These are phyloP conservation scores for Closterium sp. DNA, from an alignment of 139 green algal genomes.

Conservation along the genomic window DNA sequence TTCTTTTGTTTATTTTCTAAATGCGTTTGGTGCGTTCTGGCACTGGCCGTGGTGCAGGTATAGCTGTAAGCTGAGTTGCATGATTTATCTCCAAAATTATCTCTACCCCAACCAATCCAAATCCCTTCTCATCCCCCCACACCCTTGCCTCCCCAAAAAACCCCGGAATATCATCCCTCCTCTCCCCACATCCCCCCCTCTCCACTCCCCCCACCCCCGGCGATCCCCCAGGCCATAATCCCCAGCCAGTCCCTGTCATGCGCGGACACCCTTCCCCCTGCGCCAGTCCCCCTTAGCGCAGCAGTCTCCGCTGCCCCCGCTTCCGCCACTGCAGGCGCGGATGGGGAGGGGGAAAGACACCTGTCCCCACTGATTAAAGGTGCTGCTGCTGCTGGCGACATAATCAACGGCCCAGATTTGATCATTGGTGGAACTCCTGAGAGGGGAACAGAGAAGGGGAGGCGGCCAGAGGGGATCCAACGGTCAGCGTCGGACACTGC, in stretches of 20 bases:
- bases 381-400: not conserved
- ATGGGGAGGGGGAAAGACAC: not conserved
- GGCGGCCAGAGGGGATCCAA: not conserved
- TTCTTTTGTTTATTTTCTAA: no score
- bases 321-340: not conserved
- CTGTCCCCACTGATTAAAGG: not conserved
- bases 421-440: not conserved
- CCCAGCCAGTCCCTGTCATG: not conserved
- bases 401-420: not conserved
- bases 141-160: no score
- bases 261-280: not conserved
- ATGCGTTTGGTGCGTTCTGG: no score
- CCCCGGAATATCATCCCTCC: no score
- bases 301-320: not conserved
- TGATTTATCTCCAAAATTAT: no score
- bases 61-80: no score
- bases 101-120: no score
- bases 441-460: not conserved
- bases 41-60: no score
- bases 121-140: no score
- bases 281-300: not conserved
- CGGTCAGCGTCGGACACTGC: not conserved
- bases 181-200: no score
- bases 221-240: not conserved
- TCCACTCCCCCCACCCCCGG: no score